Evolutionary conservation across 2,329 filamentous ascomycete species (phyloP), one percentile per base, ranked within the genome.

Genomic region (Cladosporium sp.): DNA sequence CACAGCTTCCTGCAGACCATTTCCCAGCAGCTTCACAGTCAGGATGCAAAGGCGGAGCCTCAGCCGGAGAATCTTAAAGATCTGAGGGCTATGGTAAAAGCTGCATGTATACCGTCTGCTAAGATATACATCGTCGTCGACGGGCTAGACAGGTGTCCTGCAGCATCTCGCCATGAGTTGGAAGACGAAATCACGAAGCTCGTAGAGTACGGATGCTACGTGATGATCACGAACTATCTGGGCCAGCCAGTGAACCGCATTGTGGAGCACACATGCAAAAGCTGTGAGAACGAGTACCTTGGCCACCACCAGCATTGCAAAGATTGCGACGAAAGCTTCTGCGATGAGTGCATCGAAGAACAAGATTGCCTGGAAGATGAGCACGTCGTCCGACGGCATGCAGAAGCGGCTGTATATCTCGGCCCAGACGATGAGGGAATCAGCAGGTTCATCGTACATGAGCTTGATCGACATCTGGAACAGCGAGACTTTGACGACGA

Each of bases 401-500:
- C 18, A 21, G 52, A 55, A 55, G 52, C 32, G 28, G 52, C 52
- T 34, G 28, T 55, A 21, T 18, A 3, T 18, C 52, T 55, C 11
- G 32, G 15, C 14, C 52, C 52, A 1, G 32, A 21, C 6, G 4
- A 32, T 21, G 52, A 32, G 15, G 52, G 32, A 11, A 32, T 55
- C 18, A 5, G 8, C 28, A 55, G 15, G 8, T 55, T 55, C 26
- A 55, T 55, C 18, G 52, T 10, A 7, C 28, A 55, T 2, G 30
- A 55, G 28, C 28, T 55, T 21, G 15, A n/a, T 21, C 52, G 28
- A 18, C 28, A 32, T 32, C 52, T 55, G n/a, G 15, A 55, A 21
- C 52, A 55, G 18, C 52, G 28, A 55, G 52, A 55, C 15, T 55
- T n/a, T 34, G 52, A 55, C 8, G 52, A 55, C 52, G 52, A 55